These are phyloP conservation scores for Lumnitzera racemosa DNA, from an alignment of 345 rosid species.

Conservation along the genomic window DNA sequence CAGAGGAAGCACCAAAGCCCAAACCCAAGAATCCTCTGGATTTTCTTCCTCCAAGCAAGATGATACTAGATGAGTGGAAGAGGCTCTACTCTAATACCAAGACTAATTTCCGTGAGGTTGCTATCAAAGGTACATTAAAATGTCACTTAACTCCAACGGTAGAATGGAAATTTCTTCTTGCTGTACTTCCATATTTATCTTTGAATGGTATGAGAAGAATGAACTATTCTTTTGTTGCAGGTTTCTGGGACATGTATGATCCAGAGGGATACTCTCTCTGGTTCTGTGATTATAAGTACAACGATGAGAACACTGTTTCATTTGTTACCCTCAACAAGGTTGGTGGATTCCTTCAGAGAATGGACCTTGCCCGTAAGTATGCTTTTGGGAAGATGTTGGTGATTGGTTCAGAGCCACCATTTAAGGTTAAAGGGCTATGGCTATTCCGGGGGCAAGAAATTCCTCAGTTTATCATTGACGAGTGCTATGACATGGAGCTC, in stretches of 20 bases:
- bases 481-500: slow-evolving; percentile 96
- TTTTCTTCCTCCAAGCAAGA: slow-evolving; percentile 82
- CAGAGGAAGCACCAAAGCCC: slow-evolving; percentile 41
- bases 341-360: slow-evolving; percentile 89
- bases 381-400: slow-evolving; percentile 93
- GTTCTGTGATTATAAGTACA: slow-evolving; percentile 98
- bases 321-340: slow-evolving; percentile 93
- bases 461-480: slow-evolving; percentile 78
- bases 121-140: slow-evolving; percentile 58
- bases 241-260: slow-evolving; percentile 99
- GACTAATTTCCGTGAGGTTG: slow-evolving; percentile 93
- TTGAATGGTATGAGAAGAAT: neutral
- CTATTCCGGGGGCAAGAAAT: slow-evolving; percentile 88
- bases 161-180: neutral
- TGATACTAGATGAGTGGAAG: slow-evolving; percentile 97
- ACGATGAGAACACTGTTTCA: slow-evolving; percentile 86
- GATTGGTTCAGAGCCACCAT: slow-evolving; percentile 72
- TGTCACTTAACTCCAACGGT: neutral
- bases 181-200: too few relatives aligned
- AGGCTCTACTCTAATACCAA: slow-evolving; percentile 97
- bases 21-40: slow-evolving; percentile 89
- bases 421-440: slow-evolving; percentile 93
- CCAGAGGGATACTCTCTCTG: slow-evolving; percentile 96
- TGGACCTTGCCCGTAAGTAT: slow-evolving; percentile 97
- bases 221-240: slow-evolving; percentile 23